Conservation (phyloP, 2,329 filamentous ascomycete species). For the Pseudogymnoascus sp. region DNA sequence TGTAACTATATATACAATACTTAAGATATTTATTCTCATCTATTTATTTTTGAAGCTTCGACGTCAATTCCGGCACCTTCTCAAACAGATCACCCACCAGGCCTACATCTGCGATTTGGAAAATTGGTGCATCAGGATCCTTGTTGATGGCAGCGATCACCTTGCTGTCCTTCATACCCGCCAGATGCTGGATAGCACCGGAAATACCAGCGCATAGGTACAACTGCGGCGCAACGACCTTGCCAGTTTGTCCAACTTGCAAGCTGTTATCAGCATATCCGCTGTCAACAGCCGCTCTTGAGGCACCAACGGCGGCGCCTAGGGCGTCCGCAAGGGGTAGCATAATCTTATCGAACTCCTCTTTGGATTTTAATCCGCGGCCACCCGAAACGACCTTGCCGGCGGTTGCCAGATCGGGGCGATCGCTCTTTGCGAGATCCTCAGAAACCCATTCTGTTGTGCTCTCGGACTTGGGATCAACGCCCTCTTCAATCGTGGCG, state of each 20-base stretch:
- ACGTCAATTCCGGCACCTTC: conserved; percentile 88
- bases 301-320: conserved; percentile 92
- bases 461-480: conserved; percentile 69
- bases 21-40: conserved; percentile 11
- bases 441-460: conserved; percentile 87
- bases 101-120: conserved; percentile 94
- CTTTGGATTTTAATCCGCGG: conserved; percentile 92
- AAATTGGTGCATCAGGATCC: conserved; percentile 92
- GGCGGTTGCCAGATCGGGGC: conserved; percentile 88
- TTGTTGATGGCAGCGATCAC: conserved; percentile 99
- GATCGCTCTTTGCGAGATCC: conserved; percentile 84
- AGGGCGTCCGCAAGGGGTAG: conserved; percentile 84
- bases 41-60: conserved; percentile 63
- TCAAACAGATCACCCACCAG: conserved; percentile 94
- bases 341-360: conserved; percentile 92
- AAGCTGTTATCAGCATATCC: conserved; percentile 98
- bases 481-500: conserved; percentile 69
- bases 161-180: conserved; percentile 99
- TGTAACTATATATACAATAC: conserved; percentile 6
- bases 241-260: conserved; percentile 96
- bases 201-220: conserved; percentile 95
- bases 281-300: conserved; percentile 88
- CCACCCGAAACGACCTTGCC: conserved; percentile 86
- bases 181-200: conserved; percentile 94
- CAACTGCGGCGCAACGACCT: conserved; percentile 92